Conservation (phyloP, 495 filamentous ascomycete species). For the Cenococcum geophilum region DNA sequence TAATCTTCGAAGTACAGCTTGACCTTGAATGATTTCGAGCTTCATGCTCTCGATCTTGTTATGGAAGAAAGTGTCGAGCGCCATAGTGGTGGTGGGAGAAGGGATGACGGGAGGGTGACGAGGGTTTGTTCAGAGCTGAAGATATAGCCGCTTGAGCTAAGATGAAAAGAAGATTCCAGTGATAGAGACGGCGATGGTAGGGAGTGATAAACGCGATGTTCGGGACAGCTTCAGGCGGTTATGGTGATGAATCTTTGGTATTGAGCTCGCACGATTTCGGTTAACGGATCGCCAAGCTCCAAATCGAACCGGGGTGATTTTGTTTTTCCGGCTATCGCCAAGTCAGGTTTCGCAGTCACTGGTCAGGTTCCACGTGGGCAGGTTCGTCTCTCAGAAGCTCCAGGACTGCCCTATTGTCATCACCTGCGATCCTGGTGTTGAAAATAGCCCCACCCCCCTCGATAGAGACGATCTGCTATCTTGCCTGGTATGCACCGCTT, state of each 20-base stretch:
- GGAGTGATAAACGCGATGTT: background rate
- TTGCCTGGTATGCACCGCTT: conserved; percentile 1
- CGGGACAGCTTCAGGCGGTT: background rate
- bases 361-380: background rate
- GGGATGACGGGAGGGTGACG: conserved; percentile 1
- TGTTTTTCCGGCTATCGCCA: background rate
- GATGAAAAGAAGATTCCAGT: background rate
- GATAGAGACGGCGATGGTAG: background rate
- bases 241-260: background rate
- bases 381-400: background rate
- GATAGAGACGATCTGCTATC: background rate
- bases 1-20: conserved; percentile 86
- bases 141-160: background rate
- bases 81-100: conserved; percentile 57
- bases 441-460: background rate
- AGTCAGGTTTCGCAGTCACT: background rate
- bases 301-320: background rate
- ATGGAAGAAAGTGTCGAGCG: conserved; percentile 97
- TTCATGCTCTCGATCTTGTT: conserved; percentile 99
- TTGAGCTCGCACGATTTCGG: background rate
- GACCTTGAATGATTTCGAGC: conserved; percentile 97
- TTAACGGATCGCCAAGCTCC: background rate
- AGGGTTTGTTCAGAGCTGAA: background rate
- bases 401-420: background rate
- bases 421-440: background rate